A percentile compares a stretch with the other conserved stretches of the same genome.
Conservation (phyloP, 805 yeast species). For the Nakazawaea populi region DNA sequence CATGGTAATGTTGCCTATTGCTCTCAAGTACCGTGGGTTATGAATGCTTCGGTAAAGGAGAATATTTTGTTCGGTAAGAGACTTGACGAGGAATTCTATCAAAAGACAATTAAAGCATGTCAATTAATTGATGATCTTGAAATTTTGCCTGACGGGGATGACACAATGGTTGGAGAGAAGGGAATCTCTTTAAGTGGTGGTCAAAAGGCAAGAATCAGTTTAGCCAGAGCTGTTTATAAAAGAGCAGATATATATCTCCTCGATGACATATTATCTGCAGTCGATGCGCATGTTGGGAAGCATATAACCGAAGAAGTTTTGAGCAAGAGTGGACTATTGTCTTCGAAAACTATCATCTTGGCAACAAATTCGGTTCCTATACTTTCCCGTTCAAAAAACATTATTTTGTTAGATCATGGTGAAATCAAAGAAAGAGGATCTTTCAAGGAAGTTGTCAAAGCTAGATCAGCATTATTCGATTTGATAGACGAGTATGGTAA, state of each 20-base stretch:
- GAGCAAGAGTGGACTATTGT: conserved; percentile 39
- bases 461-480: conserved; percentile 23
- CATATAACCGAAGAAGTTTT: conserved; percentile 65
- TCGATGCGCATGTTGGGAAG: conserved; percentile 93
- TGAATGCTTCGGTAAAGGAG: conserved; percentile 90
- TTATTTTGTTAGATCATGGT: conserved; percentile 51
- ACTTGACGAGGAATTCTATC: conserved; percentile 76
- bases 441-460: conserved; percentile 31
- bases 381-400: conserved; percentile 50
- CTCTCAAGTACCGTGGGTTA: conserved; percentile 87
- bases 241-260: conserved; percentile 87
- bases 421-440: conserved; percentile 51
- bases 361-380: conserved; percentile 56
- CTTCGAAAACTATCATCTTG: conserved; percentile 46
- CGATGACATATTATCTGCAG: conserved; percentile 94
- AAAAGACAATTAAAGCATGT: conserved; percentile 79
- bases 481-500: conserved; percentile 33
- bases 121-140: conserved; percentile 76
- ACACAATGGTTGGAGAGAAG: conserved; percentile 92
- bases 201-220: conserved; percentile 90
- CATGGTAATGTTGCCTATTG: conserved; percentile 53
- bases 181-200: conserved; percentile 97
- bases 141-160: conserved; percentile 82
- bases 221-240: conserved; percentile 94
- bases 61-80: conserved; percentile 87